Evolutionary conservation across 768 basidiomycete genomes (phyloP), one percentile per base, ranked within the genome.

Genomic region (Agaricus blazei): DNA sequence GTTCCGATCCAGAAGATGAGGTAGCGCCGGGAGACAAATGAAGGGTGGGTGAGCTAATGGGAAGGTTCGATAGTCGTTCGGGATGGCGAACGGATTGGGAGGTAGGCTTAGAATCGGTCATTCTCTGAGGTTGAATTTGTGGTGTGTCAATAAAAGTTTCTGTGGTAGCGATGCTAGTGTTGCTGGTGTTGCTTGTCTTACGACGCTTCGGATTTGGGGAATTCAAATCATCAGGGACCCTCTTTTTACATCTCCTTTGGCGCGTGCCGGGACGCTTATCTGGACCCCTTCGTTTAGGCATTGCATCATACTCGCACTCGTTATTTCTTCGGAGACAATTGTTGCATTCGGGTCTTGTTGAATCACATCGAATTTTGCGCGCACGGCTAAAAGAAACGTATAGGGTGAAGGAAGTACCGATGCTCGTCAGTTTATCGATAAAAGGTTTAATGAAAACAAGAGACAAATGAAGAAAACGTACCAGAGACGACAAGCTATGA

Each of bases 401-500:
- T 63, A 70, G 64, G 59, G 57, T 67, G 60, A 63, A 65, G 67
- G 62, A 66, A 62, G 63, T 61, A 19, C 60, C 60, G 58, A 53
- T 58, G 58, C 63, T 61, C 64, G 63, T 72, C 57, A 71, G 68
- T 63, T 65, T 67, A 66, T 59, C 67, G 67, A 68, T 66, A 72
- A 70, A 72, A 70, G 65, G 68, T 58, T 72, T 72, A 72, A 70
- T 74, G 67, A 68, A 73, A 68, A 73, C 5, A 67, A 60, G 51
- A 63, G 64, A 65, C 63, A 61, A 64, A 63, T 9, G 64, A 62
- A 57, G 40, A 59, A 56, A 58, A 60, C 85, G 65, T 67, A 90
- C 88, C 88, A 91, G 68, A 89, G 87, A 59, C 84, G 84, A 76
- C 89, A 91, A 60, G 89, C 88, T 72, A 91, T 88, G 70, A 91